Evolutionary conservation across 345 rosid species (phyloP), one percentile per base, ranked within the genome.

Genomic region (Hibiscus syriacus): DNA sequence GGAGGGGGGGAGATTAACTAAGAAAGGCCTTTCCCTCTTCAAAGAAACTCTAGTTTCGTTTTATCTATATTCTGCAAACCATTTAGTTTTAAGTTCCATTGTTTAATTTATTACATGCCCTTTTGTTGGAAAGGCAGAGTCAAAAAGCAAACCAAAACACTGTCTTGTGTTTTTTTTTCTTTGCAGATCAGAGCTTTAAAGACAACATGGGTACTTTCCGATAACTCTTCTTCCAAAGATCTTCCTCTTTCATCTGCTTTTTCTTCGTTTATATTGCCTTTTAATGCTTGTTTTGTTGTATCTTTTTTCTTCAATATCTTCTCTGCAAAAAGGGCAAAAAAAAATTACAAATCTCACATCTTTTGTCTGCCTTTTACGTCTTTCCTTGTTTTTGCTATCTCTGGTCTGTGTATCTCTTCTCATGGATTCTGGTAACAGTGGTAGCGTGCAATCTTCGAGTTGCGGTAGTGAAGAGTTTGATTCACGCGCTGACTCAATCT

Each of bases 401-500:
- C 46, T 43, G 67, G 53, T 63, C 34, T 8, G 9, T 25, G 5
- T 13, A 49, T 49, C 30, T 54, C 29, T 7, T 29, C 19, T 55
- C 36, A 92, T 90, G 98, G 95, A 90, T 77, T 92, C 98, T 64
- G 88, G 83, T 61, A 87, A 89, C 69, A 85, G 89, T 76, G 89
- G 90, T 26, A 90, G 98, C 72, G 74, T 86, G 78, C 96, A 89
- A 70, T 89, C 96, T 25, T 87, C 98, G 10, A 86, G 91, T 66
- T 90, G 90, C 7, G 87, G 84, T 14, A 94, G 84, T 64, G 94
- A 87, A 5, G 96, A 92, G 76, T 85, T 81, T 58, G 92, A 90
- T 67, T 85, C 96, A 78, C 89, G 89, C 76, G 83, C 85, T 38
- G 86, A 81, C 20, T 78, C 88, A 10, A 73, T 85, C 62, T 75